Conservation (phyloP, 495 filamentous ascomycete species). For the Xylaria cubensis region DNA sequence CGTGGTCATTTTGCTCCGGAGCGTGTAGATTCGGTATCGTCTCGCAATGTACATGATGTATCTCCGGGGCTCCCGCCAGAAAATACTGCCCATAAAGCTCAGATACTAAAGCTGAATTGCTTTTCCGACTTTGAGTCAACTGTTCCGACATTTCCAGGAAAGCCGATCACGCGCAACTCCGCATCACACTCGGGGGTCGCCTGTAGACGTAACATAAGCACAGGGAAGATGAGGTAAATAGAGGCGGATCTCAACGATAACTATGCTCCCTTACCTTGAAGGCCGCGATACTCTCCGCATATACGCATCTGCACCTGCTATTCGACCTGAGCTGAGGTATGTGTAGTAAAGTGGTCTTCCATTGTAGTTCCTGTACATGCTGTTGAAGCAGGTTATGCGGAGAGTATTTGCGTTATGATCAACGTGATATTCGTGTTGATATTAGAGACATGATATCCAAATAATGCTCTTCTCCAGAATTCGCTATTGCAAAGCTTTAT, state of each 20-base stretch:
- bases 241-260: background rate
- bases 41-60: slow-evolving; percentile 42
- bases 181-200: slow-evolving; percentile 2
- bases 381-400: background rate
- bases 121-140: slow-evolving; percentile 21
- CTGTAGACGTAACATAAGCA: background rate
- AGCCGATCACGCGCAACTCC: slow-evolving; percentile 7
- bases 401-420: background rate
- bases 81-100: slow-evolving; percentile 45
- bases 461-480: background rate
- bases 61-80: slow-evolving; percentile 41
- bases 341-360: background rate
- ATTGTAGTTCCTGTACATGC: background rate
- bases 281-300: background rate
- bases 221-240: background rate
- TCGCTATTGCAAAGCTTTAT: background rate
- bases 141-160: slow-evolving; percentile 31
- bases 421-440: background rate
- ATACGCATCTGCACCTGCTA: background rate
- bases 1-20: slow-evolving; percentile 44
- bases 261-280: background rate
- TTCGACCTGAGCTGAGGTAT: background rate
- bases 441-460: background rate
- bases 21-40: slow-evolving; percentile 47
- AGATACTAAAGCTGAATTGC: slow-evolving; percentile 34